Conservation (phyloP, 2,329 filamentous ascomycete species). For the Incumbomyces delicatus region DNA sequence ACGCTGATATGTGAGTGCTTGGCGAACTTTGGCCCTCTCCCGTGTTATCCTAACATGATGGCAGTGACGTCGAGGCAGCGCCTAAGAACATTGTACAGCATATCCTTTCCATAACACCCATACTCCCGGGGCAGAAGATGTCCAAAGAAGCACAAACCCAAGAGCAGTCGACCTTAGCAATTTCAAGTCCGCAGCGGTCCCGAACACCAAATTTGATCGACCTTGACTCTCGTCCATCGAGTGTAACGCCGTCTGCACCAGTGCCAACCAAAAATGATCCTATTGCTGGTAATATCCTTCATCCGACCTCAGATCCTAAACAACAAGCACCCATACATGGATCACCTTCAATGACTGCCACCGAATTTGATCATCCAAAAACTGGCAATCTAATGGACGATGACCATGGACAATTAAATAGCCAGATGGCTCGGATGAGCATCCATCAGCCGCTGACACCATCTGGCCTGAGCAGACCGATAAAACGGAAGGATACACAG, state of each 20-base stretch:
- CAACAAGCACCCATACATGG: slow-evolving; percentile 10
- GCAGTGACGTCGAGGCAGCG: slow-evolving; percentile 16
- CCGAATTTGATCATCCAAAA: slow-evolving; percentile 1
- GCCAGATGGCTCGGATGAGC: slow-evolving; percentile 18
- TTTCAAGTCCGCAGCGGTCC: slow-evolving; percentile 4
- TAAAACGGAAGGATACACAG: slow-evolving; percentile 30
- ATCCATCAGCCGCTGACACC: slow-evolving; percentile 21
- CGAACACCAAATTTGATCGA: slow-evolving; percentile 22
- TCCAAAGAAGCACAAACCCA: neutral
- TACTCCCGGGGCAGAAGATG: slow-evolving; percentile 60
- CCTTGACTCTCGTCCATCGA: slow-evolving; percentile 19
- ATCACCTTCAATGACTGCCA: slow-evolving; percentile 3
- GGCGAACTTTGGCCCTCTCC: neutral
- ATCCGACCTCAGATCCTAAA: slow-evolving; percentile 10
- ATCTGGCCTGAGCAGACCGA: slow-evolving; percentile 13
- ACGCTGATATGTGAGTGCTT: slow-evolving; percentile 63
- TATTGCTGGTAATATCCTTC: slow-evolving; percentile 6
- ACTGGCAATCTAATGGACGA: slow-evolving; percentile 17
- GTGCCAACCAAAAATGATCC: slow-evolving; percentile 3
- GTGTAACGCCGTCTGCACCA: slow-evolving; percentile 16
- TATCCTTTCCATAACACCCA: slow-evolving; percentile 75
- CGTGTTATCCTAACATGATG: slow-evolving; percentile 1
- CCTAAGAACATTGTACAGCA: slow-evolving; percentile 46
- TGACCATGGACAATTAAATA: slow-evolving; percentile 12
- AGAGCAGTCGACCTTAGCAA: slow-evolving; percentile 32